Base-by-base conservation (phyloP, 2,329 filamentous ascomycete genomes). In the Aspergillus aculeatinus region DNA sequence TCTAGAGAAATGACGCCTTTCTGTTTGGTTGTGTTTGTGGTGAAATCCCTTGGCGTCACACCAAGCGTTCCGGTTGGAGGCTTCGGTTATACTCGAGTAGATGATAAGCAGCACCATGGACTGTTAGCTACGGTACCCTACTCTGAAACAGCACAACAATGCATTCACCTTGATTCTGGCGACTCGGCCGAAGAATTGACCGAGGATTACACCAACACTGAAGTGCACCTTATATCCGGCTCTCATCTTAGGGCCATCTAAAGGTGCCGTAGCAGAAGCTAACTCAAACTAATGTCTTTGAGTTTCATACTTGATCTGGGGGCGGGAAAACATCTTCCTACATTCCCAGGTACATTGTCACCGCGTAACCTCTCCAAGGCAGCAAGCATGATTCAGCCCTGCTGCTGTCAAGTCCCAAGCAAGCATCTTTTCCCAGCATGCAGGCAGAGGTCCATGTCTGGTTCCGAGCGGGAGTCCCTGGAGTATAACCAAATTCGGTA, bases 381-480 rank as follows among this genome's bases (percentile, higher is more conserved):
- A 35, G 31, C 14, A 35, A 44, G 39, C 39, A 44, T 44, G 39
- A 44, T 44, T 44, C 39, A 44, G 39, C 39, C 39, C 39, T 44
- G 39, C 39, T 44, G 39, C 39, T n/a, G 14, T 44, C 14, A 16
- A 31, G 10, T n/a, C 7, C 14, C 12, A n/a, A 29, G 29, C 48
- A 50, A 19, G 27, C 14, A 29, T 49, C n/a, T 12, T 12, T 10
- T 19, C 23, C 7, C 27, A 5, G 12, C 23, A 50, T 29, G 23
- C 44, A 42, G 39, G 31, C 25, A 53, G 42, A 7, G 3, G 33
- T 4, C 29, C n/a, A 44, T 31, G 52, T 48, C 39, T 44, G 52
- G 52, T 23, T 47, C 39, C 27, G 23, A 23, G 16, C 53, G 52
- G 53, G 42, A 10, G 53, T 55, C 29, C 42, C 52, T 55, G 53